phyloP scores from a whole-genome alignment of 306 rosid genomes.

The Begonia fuchsioides region DNA sequence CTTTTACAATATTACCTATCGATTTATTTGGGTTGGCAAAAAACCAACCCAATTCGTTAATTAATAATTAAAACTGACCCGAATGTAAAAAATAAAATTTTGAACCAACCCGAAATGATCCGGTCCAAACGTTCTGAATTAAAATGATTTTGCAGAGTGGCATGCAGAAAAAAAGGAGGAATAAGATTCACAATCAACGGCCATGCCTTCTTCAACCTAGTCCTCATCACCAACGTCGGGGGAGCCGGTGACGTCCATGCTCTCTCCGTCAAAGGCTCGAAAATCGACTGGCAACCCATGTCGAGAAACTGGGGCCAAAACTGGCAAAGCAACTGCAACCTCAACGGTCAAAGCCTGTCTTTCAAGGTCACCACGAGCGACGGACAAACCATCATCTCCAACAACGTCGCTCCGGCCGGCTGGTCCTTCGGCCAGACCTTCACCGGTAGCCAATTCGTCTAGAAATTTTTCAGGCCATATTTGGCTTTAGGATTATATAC shows the following conservation, averaged over 20 bases:
- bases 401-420: slow-evolving; percentile 56
- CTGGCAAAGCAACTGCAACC: slow-evolving; percentile 89
- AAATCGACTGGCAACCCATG: slow-evolving; percentile 74
- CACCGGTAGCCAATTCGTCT: slow-evolving; percentile 74
- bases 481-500: background rate
- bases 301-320: slow-evolving; percentile 98
- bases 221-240: slow-evolving; percentile 86
- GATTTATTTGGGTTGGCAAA: too few species aligned
- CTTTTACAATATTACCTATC: too few species aligned
- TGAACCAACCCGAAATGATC: too few species aligned
- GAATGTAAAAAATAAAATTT: too few species aligned
- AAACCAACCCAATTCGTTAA: too few species aligned
- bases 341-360: slow-evolving; percentile 78
- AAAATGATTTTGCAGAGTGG: slow-evolving; percentile 35
- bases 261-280: slow-evolving; percentile 68
- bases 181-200: slow-evolving; percentile 89
- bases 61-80: too few species aligned
- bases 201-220: slow-evolving; percentile 90
- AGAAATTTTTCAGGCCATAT: background rate
- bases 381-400: slow-evolving; percentile 51
- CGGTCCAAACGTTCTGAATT: too few species aligned
- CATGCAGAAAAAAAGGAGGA: slow-evolving; percentile 87
- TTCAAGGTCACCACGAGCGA: slow-evolving; percentile 87
- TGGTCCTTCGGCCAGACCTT: slow-evolving; percentile 99
- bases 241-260: slow-evolving; percentile 91